These are phyloP conservation scores for Platanthera guangdongensis DNA, from an alignment of 106 monocot genomes.

Conservation along the genomic window DNA sequence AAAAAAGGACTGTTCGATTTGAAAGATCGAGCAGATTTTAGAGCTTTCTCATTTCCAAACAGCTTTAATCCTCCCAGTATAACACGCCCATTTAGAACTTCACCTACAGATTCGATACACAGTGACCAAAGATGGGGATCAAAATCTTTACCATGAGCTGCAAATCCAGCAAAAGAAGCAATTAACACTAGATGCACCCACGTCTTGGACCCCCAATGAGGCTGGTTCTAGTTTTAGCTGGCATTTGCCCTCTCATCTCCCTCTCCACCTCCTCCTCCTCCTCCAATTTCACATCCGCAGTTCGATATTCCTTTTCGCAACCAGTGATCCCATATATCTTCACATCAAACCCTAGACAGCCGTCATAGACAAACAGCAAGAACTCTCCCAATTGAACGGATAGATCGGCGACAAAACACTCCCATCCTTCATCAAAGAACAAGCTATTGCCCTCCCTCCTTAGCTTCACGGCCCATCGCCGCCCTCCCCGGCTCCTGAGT, in stretches of 20 bases:
- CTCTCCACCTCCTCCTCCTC: not conserved
- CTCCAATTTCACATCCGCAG: not conserved
- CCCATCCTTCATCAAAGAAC: slow-evolving; percentile 16
- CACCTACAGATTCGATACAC: not conserved
- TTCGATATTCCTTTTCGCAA: slow-evolving; percentile 3
- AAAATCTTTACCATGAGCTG: not conserved
- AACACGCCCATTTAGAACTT: slow-evolving; percentile 7
- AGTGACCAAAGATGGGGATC: not conserved
- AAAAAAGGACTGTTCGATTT: slow-evolving; percentile 9
- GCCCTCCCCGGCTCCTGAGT: slow-evolving; percentile 7
- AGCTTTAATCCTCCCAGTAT: not conserved
- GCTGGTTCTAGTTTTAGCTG: not conserved
- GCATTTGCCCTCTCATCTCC: not conserved
- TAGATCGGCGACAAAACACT: slow-evolving; percentile 8
- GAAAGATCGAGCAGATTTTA: slow-evolving; percentile 5
- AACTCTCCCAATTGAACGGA: slow-evolving; percentile 6
- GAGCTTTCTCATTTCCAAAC: slow-evolving; percentile 4
- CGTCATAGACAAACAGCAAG: slow-evolving; percentile 15
- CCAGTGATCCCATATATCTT: slow-evolving; percentile 12
- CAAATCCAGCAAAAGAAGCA: not conserved
- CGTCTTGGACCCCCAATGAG: not conserved
- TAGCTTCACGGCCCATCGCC: slow-evolving; percentile 5
- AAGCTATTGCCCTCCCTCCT: not conserved
- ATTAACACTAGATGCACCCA: not conserved
- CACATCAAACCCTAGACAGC: slow-evolving; percentile 9